Evolutionary conservation across 2,329 filamentous ascomycete species (phyloP).

Genomic region (Pyrenophora graminea): DNA sequence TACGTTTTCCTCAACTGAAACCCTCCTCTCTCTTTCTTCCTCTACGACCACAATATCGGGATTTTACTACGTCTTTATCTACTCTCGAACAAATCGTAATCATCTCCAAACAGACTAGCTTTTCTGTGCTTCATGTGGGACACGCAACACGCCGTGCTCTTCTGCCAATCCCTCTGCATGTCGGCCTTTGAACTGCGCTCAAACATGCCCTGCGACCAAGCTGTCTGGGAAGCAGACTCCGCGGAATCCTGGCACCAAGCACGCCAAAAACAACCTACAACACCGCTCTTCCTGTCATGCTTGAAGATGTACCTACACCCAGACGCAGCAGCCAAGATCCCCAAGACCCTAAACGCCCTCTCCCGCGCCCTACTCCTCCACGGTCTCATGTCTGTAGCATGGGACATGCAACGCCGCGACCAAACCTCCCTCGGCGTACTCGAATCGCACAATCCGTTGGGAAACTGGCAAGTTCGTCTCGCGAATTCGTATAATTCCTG

Average conservation of each 20-base stretch:
- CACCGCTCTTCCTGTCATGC: constrained; percentile 55
- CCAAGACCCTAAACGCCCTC: constrained; percentile 54
- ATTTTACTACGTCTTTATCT: not conserved
- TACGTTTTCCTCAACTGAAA: constrained; percentile 21
- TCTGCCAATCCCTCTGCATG: constrained; percentile 70
- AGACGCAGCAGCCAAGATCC: constrained; percentile 28
- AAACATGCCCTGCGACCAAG: constrained; percentile 59
- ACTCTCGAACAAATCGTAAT: not conserved
- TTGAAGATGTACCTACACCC: constrained; percentile 62
- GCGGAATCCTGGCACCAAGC: constrained; percentile 57
- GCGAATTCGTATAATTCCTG: constrained; percentile 60
- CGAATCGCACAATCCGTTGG: constrained; percentile 41
- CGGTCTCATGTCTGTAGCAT: constrained; percentile 65
- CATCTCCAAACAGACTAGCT: constrained; percentile 48
- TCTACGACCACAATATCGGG: too few relatives aligned
- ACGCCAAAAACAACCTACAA: constrained; percentile 44
- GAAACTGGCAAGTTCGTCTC: constrained; percentile 59
- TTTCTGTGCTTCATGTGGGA: constrained; percentile 70
- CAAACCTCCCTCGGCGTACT: constrained; percentile 59
- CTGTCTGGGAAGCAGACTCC: constrained; percentile 62
- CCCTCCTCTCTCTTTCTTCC: not conserved
- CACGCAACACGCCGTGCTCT: constrained; percentile 66
- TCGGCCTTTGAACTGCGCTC: constrained; percentile 66
- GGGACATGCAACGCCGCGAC: constrained; percentile 65
- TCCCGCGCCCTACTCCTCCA: constrained; percentile 62